phyloP scores from a whole-genome alignment of 192 early-diverging fungal genomes.

The Allomyces arbusculus region DNA sequence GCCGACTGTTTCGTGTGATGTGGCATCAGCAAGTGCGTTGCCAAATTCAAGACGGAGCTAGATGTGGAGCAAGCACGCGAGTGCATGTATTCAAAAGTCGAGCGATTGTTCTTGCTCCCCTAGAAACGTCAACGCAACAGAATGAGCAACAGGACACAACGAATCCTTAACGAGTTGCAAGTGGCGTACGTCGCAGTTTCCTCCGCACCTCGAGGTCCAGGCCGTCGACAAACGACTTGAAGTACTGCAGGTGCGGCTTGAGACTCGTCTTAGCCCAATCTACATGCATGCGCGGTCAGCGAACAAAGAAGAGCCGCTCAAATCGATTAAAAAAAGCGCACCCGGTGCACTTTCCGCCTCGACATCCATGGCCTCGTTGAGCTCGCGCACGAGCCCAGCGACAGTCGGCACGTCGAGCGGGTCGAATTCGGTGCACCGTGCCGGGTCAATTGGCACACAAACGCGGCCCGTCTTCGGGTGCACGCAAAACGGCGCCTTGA shows the following conservation, averaged over 20 bases:
- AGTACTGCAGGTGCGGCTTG: constrained; percentile 12
- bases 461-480: constrained; percentile 85
- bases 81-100: background rate
- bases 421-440: constrained; percentile 60
- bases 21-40: no score
- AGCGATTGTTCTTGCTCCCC: background rate
- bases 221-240: constrained; percentile 8
- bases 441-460: constrained; percentile 75
- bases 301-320: background rate
- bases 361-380: constrained; percentile 21
- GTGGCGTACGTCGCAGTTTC: no score
- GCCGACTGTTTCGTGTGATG: no score
- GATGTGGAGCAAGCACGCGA: no score
- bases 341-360: background rate
- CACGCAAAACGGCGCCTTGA: constrained; percentile 92
- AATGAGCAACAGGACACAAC: background rate
- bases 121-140: background rate
- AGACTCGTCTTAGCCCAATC: constrained; percentile 8
- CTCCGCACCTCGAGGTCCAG: constrained; percentile 4
- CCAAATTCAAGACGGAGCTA: no score
- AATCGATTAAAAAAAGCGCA: background rate
- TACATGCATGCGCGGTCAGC: background rate
- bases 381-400: constrained; percentile 36
- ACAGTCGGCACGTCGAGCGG: constrained; percentile 62
- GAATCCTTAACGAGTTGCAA: no score